Conservation (phyloP, 2,329 filamentous ascomycete genomes). For the Penicillium paneum region DNA sequence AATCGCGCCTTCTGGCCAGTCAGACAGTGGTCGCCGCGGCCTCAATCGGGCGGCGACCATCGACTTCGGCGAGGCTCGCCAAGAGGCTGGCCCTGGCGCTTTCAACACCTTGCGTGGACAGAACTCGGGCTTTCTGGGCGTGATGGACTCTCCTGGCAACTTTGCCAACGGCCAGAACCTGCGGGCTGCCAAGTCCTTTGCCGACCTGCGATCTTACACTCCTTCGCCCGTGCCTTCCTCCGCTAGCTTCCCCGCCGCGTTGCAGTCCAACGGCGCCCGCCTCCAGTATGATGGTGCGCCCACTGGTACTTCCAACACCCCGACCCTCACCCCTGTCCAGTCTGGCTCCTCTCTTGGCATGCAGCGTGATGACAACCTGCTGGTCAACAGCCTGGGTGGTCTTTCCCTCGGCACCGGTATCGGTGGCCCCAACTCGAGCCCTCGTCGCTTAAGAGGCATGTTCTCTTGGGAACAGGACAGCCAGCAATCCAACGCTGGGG, state of each 20-base stretch:
- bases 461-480: constrained; percentile 58
- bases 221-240: constrained; percentile 89
- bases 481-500: constrained; percentile 49
- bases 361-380: constrained; percentile 56
- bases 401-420: constrained; percentile 56
- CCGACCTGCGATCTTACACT: constrained; percentile 89
- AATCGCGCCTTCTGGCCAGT: constrained; percentile 62
- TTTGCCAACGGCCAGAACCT: constrained; percentile 73
- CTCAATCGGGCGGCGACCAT: constrained; percentile 95
- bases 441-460: constrained; percentile 58
- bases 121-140: constrained; percentile 76
- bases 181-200: constrained; percentile 92
- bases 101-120: constrained; percentile 72
- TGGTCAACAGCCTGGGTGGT: constrained; percentile 62
- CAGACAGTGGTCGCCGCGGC: constrained; percentile 76
- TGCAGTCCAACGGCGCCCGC: constrained; percentile 61
- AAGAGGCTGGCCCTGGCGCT: constrained; percentile 62
- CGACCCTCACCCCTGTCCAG: constrained; percentile 62
- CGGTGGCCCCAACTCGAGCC: constrained; percentile 50
- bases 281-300: constrained; percentile 58
- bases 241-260: constrained; percentile 74
- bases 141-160: constrained; percentile 71
- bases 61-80: constrained; percentile 82
- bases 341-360: constrained; percentile 47
- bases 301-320: constrained; percentile 61